These are phyloP conservation scores for Camelina hispida DNA, from an alignment of 345 rosid genomes.

Conservation along the genomic window DNA sequence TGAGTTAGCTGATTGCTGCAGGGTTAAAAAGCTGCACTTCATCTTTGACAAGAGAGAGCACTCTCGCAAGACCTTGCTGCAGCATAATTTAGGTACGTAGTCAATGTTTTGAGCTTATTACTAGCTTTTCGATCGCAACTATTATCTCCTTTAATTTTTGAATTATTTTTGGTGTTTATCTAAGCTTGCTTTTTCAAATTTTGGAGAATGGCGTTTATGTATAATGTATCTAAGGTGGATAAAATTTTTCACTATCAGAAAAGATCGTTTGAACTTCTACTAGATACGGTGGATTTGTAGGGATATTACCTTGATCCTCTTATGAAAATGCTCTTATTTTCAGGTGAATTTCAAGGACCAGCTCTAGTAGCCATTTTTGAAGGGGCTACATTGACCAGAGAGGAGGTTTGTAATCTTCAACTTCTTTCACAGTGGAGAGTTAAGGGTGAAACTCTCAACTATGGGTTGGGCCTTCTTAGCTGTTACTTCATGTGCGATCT, in stretches of 20 bases:
- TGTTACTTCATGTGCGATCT: slow-evolving; percentile 80
- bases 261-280: slow-evolving; percentile 20
- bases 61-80: slow-evolving; percentile 83
- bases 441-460: slow-evolving; percentile 78
- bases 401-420: slow-evolving; percentile 93
- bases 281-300: slow-evolving; percentile 10
- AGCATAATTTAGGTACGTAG: slow-evolving; percentile 78
- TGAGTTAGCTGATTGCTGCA: slow-evolving; percentile 96
- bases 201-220: not conserved
- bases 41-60: slow-evolving; percentile 92
- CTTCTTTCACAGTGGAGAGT: slow-evolving; percentile 93
- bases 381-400: slow-evolving; percentile 84
- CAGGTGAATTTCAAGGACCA: slow-evolving; percentile 97
- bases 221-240: slow-evolving; percentile 10
- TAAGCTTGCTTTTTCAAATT: slow-evolving; percentile 23
- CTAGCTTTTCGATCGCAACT: slow-evolving; percentile 5
- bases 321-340: slow-evolving; percentile 16
- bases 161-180: slow-evolving; percentile 15
- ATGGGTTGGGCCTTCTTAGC: slow-evolving; percentile 92
- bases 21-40: slow-evolving; percentile 75
- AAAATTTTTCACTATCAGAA: slow-evolving; percentile 23
- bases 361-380: slow-evolving; percentile 85
- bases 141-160: slow-evolving; percentile 9
- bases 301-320: slow-evolving; percentile 16
- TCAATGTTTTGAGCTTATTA: slow-evolving; percentile 30